A percentile compares a stretch with the other conserved stretches of the same genome.
phyloP scores from a whole-genome alignment of 1,139 yeast genomes.

The Taphrina betulina region DNA sequence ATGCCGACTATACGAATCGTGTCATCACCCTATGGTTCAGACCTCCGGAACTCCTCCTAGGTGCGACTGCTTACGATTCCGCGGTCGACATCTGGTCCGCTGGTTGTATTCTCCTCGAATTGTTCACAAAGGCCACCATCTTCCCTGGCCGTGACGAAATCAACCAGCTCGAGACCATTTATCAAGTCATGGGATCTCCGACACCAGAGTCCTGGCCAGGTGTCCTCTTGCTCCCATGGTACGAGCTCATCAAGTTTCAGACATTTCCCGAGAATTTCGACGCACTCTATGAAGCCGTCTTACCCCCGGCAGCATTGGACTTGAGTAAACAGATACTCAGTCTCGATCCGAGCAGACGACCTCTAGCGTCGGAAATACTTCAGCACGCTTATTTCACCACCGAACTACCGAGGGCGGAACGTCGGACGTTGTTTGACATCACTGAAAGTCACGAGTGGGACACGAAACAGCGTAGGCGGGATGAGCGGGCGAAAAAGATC shows the following conservation, averaged over 20 bases:
- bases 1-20: slow-evolving; percentile 78
- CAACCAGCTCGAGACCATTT: slow-evolving; percentile 73
- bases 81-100: slow-evolving; percentile 98
- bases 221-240: slow-evolving; percentile 81
- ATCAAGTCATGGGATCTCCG: slow-evolving; percentile 86
- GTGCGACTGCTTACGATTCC: slow-evolving; percentile 84
- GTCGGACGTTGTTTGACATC: slow-evolving; percentile 51
- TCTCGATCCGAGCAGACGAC: slow-evolving; percentile 67
- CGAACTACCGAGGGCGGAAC: slow-evolving; percentile 65
- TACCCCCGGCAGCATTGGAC: slow-evolving; percentile 60
- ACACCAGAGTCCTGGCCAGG: slow-evolving; percentile 72
- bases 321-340: slow-evolving; percentile 62
- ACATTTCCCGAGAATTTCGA: slow-evolving; percentile 53
- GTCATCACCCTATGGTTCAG: slow-evolving; percentile 97
- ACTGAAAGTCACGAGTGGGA: slow-evolving; percentile 78
- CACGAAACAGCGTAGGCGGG: slow-evolving; percentile 25
- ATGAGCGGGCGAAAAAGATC: slow-evolving; percentile 17
- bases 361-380: slow-evolving; percentile 62
- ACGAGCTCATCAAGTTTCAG: slow-evolving; percentile 71
- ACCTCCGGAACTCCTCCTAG: slow-evolving; percentile 89
- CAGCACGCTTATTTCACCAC: slow-evolving; percentile 62
- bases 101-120: slow-evolving; percentile 83
- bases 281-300: slow-evolving; percentile 48
- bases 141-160: slow-evolving; percentile 90
- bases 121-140: slow-evolving; percentile 70